These are phyloP conservation scores for Cercospora janseana DNA, from an alignment of 2,329 filamentous ascomycete genomes.

Conservation along the genomic window DNA sequence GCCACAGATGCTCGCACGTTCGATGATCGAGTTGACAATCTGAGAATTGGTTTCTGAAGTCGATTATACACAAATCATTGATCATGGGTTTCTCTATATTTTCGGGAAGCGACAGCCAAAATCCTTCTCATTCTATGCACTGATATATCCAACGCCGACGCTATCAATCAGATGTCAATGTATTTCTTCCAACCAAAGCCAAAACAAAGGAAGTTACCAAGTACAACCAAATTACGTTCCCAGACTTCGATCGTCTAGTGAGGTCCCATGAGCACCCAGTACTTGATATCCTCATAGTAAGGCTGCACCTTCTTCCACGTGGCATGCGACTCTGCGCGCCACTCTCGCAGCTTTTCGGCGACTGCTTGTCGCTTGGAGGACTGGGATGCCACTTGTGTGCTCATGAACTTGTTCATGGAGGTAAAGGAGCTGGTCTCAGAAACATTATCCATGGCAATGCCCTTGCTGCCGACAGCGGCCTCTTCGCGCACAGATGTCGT, in stretches of 20 bases:
- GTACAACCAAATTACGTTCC: too few relatives aligned
- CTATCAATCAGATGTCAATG: too few relatives aligned
- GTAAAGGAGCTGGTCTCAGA: constrained; percentile 10
- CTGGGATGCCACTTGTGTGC: background rate
- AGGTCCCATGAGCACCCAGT: constrained; percentile 19
- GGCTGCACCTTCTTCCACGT: constrained; percentile 17
- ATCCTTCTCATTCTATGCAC: too few relatives aligned
- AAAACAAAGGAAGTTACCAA: too few relatives aligned
- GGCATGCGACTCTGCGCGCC: constrained; percentile 9
- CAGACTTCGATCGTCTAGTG: constrained; percentile 11
- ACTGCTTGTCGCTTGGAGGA: constrained; percentile 12
- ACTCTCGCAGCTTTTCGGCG: constrained; percentile 13
- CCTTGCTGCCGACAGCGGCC: background rate
- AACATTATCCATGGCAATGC: background rate
- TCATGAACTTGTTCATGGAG: constrained; percentile 12
- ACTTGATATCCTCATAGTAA: constrained; percentile 16
- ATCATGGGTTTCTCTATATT: too few relatives aligned
- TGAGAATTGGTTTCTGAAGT: too few relatives aligned
- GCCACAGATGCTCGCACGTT: too few relatives aligned
- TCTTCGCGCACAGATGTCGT: constrained; percentile 6
- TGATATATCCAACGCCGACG: too few relatives aligned
- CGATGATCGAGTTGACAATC: too few relatives aligned
- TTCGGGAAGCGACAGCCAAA: too few relatives aligned
- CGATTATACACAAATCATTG: too few relatives aligned
- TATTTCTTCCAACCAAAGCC: too few relatives aligned